Conservation (phyloP, 345 rosid genomes). For the Turritis glabra region DNA sequence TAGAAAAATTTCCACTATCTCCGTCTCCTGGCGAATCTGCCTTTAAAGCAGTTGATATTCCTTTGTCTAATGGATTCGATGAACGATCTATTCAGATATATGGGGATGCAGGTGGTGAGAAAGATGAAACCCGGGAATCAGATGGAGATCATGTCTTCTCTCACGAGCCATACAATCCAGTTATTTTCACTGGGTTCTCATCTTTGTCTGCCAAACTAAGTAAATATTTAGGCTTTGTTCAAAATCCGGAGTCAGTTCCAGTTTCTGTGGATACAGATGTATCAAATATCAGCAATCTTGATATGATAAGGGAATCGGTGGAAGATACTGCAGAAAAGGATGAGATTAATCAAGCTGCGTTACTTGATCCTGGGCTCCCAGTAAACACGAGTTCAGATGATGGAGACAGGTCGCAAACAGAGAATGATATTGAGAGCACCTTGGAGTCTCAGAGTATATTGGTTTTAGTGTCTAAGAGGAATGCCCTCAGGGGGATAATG, state of each 20-base stretch:
- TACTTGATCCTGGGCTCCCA: conserved; percentile 38
- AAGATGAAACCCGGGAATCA: conserved; percentile 37
- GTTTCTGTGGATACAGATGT: conserved; percentile 42
- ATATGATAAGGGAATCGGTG: conserved; percentile 31
- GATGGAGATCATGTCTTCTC: conserved; percentile 49
- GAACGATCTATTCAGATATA: conserved; percentile 39
- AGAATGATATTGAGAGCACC: conserved; percentile 48
- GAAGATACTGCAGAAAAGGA: conserved; percentile 38
- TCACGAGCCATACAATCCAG: conserved; percentile 76
- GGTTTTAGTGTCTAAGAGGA: conserved; percentile 84
- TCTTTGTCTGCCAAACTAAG: conserved; percentile 73
- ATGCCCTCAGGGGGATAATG: conserved; percentile 61
- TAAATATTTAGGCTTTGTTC: conserved; percentile 59
- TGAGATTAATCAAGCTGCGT: conserved; percentile 39
- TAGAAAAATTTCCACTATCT: conserved; percentile 30
- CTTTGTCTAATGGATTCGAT: conserved; percentile 49
- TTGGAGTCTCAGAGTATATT: conserved; percentile 75
- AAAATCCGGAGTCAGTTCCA: conserved; percentile 48
- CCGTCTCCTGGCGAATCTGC: conserved; percentile 41
- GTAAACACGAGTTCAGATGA: conserved; percentile 37
- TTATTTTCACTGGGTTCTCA: conserved; percentile 69
- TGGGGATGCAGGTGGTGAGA: conserved; percentile 38
- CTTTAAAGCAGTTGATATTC: conserved; percentile 40
- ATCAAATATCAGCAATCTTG: conserved; percentile 36
- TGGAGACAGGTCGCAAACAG: conserved; percentile 42